Percentiles rank a stretch among this genome's conserved stretches.
Conservation (phyloP, 2,329 filamentous ascomycete genomes). For the Thelonectria rubi region DNA sequence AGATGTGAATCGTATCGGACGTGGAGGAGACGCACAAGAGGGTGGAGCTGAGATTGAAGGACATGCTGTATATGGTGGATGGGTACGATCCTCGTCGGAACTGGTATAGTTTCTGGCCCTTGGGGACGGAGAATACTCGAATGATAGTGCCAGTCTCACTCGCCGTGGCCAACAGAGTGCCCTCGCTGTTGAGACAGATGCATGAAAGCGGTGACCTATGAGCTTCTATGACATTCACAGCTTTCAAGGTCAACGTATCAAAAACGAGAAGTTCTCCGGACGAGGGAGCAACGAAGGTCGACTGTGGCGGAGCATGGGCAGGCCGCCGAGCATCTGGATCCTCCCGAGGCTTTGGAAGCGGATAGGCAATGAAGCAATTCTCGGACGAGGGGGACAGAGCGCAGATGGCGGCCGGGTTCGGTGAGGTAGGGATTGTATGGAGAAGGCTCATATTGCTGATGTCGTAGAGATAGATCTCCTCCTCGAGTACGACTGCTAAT, state of each 20-base stretch:
- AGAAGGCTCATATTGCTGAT: slow-evolving; percentile 98
- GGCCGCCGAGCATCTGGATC: slow-evolving; percentile 68
- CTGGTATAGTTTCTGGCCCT: slow-evolving; percentile 92
- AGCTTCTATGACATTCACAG: slow-evolving; percentile 94
- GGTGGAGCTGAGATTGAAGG: slow-evolving; percentile 94
- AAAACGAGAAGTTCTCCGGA: slow-evolving; percentile 94
- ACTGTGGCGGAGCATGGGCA: slow-evolving; percentile 83
- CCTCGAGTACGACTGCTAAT: slow-evolving; percentile 90
- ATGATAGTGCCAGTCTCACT: slow-evolving; percentile 99
- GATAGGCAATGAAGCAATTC: slow-evolving; percentile 94
- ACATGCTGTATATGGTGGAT: slow-evolving; percentile 97
- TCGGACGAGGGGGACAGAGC: slow-evolving; percentile 94
- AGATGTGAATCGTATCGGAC: slow-evolving; percentile 96
- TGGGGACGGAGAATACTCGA: slow-evolving; percentile 90
- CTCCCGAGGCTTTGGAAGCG: slow-evolving; percentile 78
- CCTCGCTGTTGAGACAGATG: slow-evolving; percentile 91
- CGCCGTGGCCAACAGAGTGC: slow-evolving; percentile 89
- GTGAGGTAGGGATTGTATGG: slow-evolving; percentile 91
- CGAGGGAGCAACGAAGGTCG: slow-evolving; percentile 82
- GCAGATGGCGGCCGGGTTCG: slow-evolving; percentile 91
- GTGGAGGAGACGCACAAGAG: slow-evolving; percentile 95
- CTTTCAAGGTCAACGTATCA: slow-evolving; percentile 87
- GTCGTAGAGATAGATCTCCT: slow-evolving; percentile 97
- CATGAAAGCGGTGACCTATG: slow-evolving; percentile 91
- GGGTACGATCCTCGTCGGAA: slow-evolving; percentile 96